phyloP scores from a whole-genome alignment of 345 rosid genomes.

The Excoecaria agallocha region DNA sequence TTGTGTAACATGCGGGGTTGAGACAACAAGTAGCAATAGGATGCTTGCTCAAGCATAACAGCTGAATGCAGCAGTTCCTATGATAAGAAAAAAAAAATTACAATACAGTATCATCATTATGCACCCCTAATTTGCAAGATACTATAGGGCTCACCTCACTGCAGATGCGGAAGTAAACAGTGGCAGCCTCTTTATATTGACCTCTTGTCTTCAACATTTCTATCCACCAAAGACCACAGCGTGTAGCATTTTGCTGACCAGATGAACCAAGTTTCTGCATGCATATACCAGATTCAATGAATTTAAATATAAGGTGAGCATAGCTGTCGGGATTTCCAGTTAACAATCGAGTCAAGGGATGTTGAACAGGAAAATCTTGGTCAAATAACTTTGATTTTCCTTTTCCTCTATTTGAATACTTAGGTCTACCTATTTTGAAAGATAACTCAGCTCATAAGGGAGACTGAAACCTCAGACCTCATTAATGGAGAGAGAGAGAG shows the following conservation, averaged over 20 bases:
- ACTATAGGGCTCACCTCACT: slow-evolving; percentile 68
- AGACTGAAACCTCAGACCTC: too few relatives aligned
- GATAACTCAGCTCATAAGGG: too few relatives aligned
- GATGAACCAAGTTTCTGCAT: slow-evolving; percentile 71
- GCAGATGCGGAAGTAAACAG: slow-evolving; percentile 88
- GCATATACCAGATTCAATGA: slow-evolving; percentile 8
- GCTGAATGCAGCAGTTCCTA: slow-evolving; percentile 94
- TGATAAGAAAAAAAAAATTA: slow-evolving; percentile 25
- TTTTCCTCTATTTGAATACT: too few relatives aligned
- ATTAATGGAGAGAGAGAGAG: too few relatives aligned
- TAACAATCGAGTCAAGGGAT: too few relatives aligned
- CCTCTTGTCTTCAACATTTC: slow-evolving; percentile 89
- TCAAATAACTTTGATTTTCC: too few relatives aligned
- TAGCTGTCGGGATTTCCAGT: too few relatives aligned
- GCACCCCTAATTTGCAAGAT: neutral
- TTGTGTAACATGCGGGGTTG: slow-evolving; percentile 90
- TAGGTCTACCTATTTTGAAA: too few relatives aligned
- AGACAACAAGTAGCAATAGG: slow-evolving; percentile 88
- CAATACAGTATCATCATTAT: slow-evolving; percentile 11
- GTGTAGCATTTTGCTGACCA: slow-evolving; percentile 78
- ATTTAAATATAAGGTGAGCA: too few relatives aligned
- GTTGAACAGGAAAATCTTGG: too few relatives aligned
- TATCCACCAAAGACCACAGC: slow-evolving; percentile 99
- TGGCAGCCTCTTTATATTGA: slow-evolving; percentile 87
- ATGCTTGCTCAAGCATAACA: slow-evolving; percentile 99